Evolutionary conservation across 2,329 filamentous ascomycete species (phyloP), one percentile per base, ranked within the genome.

Genomic region (Diaporthe sp.): DNA sequence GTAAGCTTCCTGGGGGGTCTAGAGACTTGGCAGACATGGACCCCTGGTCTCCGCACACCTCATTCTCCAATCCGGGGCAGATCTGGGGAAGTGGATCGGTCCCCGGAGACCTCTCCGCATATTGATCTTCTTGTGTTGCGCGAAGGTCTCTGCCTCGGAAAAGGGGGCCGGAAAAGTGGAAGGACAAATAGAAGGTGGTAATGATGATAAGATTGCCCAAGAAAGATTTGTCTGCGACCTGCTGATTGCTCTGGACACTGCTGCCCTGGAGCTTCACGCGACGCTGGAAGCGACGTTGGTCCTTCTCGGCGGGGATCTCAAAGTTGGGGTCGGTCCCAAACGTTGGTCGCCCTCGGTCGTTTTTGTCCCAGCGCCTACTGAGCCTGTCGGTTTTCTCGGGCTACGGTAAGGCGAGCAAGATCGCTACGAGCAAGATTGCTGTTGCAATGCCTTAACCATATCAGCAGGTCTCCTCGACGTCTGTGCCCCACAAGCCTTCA

Each of bases 11-110:
- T 34, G 9, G 46, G 65, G 65, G 65, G 49, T 42, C 65, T 42
- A 42, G 65, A 70, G 34, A 70, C 65, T 70, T 70, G 49, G 65
- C 65, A 31, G 65, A 70, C 65, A 70, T 70, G 65, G 65, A 42
- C 65, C 49, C 65, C 65, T 42, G 65, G 65, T 39, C 65, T 70
- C 49, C 49, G 34, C 65, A 70, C 49, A 42, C 42, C 65, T 39
- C 34, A 9, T 31, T 70, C 65, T 53, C 65, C 65, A 70, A 70
- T 70, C 65, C 65, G 65, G 65, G 65, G 65, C 34, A 70, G 65
- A 70, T 70, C 65, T 70, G 65, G 65, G 65, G 65, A 70, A 70
- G 65, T 70, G 62, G 62, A 67, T 51, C 42, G 10, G 10, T 34
- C 42, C 42, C 44, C 19, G 49, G 31, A 13, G 34, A 53, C 49